Conservation (phyloP, 805 yeast species). For the Yamadazyma ubonensis region DNA sequence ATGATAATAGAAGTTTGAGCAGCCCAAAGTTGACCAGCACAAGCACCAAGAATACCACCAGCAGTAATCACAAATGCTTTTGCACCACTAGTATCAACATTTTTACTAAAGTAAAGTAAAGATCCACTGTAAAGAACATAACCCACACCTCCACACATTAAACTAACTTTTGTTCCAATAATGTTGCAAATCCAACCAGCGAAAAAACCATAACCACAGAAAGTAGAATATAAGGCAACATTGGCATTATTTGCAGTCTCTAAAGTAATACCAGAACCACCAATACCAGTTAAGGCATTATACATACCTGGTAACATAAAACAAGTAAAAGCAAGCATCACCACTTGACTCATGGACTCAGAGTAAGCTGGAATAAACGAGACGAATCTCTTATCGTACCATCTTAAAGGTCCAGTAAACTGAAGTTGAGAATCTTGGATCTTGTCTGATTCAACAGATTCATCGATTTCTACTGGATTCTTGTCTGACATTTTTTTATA, state of each 20-base stretch:
- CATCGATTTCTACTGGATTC: slow-evolving; percentile 10
- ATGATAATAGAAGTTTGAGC: slow-evolving; percentile 58
- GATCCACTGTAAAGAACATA: slow-evolving; percentile 55
- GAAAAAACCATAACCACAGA: slow-evolving; percentile 57
- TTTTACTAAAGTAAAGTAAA: slow-evolving; percentile 39
- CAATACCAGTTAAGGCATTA: slow-evolving; percentile 51
- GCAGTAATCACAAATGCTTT: slow-evolving; percentile 54
- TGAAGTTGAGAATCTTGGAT: slow-evolving; percentile 8
- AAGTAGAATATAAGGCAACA: slow-evolving; percentile 53
- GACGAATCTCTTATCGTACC: slow-evolving; percentile 36
- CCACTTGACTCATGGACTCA: slow-evolving; percentile 40
- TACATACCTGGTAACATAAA: slow-evolving; percentile 55
- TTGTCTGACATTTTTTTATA: slow-evolving; percentile 11
- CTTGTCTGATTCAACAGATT: slow-evolving; percentile 13
- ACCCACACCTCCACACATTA: slow-evolving; percentile 55
- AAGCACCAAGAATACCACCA: slow-evolving; percentile 56
- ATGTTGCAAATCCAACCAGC: slow-evolving; percentile 55
- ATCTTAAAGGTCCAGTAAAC: slow-evolving; percentile 30
- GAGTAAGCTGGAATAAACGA: slow-evolving; percentile 36
- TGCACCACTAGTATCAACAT: slow-evolving; percentile 36
- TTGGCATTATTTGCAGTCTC: slow-evolving; percentile 46
- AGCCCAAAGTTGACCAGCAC: slow-evolving; percentile 58
- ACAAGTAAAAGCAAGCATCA: slow-evolving; percentile 46
- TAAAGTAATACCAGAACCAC: slow-evolving; percentile 45
- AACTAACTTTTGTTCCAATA: slow-evolving; percentile 45